These are phyloP conservation scores for Leptoxyphium fumago DNA, from an alignment of 2,329 filamentous ascomycete genomes.

Conservation along the genomic window DNA sequence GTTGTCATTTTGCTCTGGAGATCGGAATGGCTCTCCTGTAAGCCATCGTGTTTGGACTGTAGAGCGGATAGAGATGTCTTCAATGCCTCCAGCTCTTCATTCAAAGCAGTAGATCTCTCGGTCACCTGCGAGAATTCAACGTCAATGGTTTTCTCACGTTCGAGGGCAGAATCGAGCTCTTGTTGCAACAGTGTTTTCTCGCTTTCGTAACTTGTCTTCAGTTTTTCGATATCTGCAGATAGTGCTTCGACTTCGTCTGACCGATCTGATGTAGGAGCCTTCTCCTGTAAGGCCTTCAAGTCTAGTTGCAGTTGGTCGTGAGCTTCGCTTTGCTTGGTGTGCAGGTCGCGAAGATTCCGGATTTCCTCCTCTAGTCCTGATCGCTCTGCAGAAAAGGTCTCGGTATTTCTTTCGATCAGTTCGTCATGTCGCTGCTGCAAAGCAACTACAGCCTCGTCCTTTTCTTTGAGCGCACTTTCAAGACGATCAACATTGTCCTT, in stretches of 20 bases:
- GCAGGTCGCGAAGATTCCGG: too few relatives aligned
- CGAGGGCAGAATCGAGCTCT: background rate
- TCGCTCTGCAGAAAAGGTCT: too few relatives aligned
- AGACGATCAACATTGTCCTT: too few relatives aligned
- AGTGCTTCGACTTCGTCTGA: background rate
- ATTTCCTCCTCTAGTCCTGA: too few relatives aligned
- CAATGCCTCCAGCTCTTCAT: conserved; percentile 2
- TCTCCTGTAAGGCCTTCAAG: background rate
- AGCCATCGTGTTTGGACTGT: background rate
- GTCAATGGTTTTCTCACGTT: background rate
- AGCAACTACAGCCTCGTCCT: too few relatives aligned
- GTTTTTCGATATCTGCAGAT: background rate
- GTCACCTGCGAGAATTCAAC: background rate
- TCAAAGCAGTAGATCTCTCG: background rate
- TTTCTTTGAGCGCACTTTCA: too few relatives aligned
- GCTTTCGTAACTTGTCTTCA: background rate
- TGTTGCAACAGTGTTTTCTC: background rate
- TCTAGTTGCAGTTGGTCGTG: background rate
- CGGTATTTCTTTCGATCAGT: too few relatives aligned
- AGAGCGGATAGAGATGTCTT: background rate
- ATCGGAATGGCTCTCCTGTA: background rate
- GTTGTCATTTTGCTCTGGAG: background rate
- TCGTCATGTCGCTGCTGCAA: too few relatives aligned
- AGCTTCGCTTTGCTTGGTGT: too few relatives aligned
- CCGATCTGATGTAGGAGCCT: background rate